A percentile compares a stretch with the other conserved stretches of the same genome.
Evolutionary conservation across 2,329 filamentous ascomycete genomes (phyloP).

Genomic region (Mariannaea elegans): DNA sequence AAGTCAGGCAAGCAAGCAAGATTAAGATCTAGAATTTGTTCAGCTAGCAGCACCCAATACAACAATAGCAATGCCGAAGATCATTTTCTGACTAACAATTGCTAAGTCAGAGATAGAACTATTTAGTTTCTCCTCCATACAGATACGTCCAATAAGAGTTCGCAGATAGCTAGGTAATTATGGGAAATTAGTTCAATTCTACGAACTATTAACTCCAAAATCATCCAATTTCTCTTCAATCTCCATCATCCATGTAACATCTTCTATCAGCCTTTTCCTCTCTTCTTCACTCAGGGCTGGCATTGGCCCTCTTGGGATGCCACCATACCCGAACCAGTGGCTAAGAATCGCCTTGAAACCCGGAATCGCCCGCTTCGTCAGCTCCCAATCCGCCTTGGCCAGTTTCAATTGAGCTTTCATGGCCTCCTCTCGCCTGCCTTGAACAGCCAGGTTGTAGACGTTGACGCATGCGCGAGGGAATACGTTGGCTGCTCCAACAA

Average conservation of each 20-base stretch:
- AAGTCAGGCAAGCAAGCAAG: too few relatives aligned
- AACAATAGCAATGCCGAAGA: too few relatives aligned
- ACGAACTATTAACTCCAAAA: conserved; percentile 2
- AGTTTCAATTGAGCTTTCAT: conserved; percentile 78
- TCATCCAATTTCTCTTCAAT: conserved; percentile 63
- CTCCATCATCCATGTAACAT: conserved; percentile 70
- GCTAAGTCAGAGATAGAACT: too few relatives aligned
- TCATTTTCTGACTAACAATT: too few relatives aligned
- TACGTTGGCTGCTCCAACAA: conserved; percentile 85
- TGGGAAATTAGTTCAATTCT: too few relatives aligned
- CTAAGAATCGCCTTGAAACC: conserved; percentile 86
- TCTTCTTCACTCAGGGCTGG: conserved; percentile 69
- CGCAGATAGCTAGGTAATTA: too few relatives aligned
- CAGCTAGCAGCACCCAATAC: too few relatives aligned
- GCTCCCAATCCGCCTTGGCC: conserved; percentile 80
- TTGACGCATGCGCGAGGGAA: conserved; percentile 83
- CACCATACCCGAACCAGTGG: conserved; percentile 83
- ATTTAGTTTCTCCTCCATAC: too few relatives aligned
- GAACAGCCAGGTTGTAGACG: conserved; percentile 78
- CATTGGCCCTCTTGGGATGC: conserved; percentile 76
- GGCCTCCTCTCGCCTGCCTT: conserved; percentile 79
- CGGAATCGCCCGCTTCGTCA: conserved; percentile 83
- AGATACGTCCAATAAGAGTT: too few relatives aligned
- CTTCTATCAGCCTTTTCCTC: conserved; percentile 61
- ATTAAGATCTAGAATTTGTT: too few relatives aligned